These are phyloP conservation scores for Tetrahymena thermophila DNA, from an alignment of 73 alveolate genomes.

Conservation along the genomic window DNA sequence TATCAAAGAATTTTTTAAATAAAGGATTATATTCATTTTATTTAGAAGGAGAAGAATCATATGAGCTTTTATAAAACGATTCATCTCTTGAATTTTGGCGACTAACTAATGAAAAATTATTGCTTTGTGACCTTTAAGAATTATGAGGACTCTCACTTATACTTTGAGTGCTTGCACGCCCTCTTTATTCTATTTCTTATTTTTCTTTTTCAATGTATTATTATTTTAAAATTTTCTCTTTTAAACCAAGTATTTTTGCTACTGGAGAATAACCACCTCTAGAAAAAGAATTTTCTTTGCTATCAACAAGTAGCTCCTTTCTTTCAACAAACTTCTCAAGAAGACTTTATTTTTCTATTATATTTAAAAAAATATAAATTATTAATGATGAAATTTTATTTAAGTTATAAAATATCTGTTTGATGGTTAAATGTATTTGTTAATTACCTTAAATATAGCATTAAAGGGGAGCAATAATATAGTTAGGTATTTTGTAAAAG, in stretches of 20 bases:
- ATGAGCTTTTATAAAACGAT: not conserved
- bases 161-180: not conserved
- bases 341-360: not conserved
- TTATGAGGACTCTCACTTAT: not conserved
- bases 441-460: not conserved
- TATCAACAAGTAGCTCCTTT: not conserved
- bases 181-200: not conserved
- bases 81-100: not conserved
- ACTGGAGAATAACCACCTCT: not conserved
- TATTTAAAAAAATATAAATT: not conserved
- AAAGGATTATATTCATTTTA: not conserved
- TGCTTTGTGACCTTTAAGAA: not conserved
- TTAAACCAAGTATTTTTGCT: not conserved
- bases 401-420: too few relatives aligned
- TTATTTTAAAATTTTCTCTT: not conserved
- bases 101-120: not conserved
- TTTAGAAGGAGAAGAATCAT: not conserved
- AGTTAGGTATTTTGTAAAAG: not conserved
- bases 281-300: not conserved
- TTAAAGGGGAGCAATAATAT: not conserved
- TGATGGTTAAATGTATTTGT: not conserved
- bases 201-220: not conserved
- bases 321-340: not conserved
- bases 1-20: not conserved
- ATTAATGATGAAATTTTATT: too few relatives aligned